Base-by-base conservation (phyloP, 1,284 basidiomycete species). In the Thelephora terrestris region DNA sequence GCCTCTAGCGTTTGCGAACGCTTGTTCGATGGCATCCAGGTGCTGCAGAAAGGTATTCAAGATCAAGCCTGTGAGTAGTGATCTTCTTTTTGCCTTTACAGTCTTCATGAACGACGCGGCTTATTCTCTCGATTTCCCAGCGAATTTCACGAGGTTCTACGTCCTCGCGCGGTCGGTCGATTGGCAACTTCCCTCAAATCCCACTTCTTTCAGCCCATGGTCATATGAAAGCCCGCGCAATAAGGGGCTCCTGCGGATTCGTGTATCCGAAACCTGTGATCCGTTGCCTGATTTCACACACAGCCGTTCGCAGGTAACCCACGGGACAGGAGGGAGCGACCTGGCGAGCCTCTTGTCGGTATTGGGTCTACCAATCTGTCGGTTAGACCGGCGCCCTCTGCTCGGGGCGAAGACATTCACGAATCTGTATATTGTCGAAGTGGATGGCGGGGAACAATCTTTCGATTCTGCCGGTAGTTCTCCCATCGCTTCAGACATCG, bases 321-420 rank as follows among this genome's bases (percentile, higher is more conserved):
- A 14, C 20, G 46, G 35, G 32, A 23, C 29, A 46, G 43, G 38
- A 43, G 20, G 29, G 29, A 6, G 7, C 43, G 14, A 9, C 25
- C 25, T 27, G 25, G 25, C 25, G 25, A 27, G 25, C 4, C 52
- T 67, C 14, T 50, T 66, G 25, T 58, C 60, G 7, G 64, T 61
- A 16, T 64, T 68, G 32, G 54, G 59, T 12, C 54, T 64, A 7
- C 58, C 62, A 1, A 55, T 68, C 32, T 61, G 62, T n/a, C 74
- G 79, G 5, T 71, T 88, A 40, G 81, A 86, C 57, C 70, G 85
- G 42, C 70, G 84, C 48, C 85, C 85, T 0, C 71, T 73, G 2
- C 45, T 69, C 16, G 58, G 62, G 5, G 57, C 60, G 18, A 52
- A 57, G n/a, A 75, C 73, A 1, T 85, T 85, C 55, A 68, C 73